Evolutionary conservation across 1,284 basidiomycete species (phyloP).

Genomic region (Blastosporella zonata): DNA sequence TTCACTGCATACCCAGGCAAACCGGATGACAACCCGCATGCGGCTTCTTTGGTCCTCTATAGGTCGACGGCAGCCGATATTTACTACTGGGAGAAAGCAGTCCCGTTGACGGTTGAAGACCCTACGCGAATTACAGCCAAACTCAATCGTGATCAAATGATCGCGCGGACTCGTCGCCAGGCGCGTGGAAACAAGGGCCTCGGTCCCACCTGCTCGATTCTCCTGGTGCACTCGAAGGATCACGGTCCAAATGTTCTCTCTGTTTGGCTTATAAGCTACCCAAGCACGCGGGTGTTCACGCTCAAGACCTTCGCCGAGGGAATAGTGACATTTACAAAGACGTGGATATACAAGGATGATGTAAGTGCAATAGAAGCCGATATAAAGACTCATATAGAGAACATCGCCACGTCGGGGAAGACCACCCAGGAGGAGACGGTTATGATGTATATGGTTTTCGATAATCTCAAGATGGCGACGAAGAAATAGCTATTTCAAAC

Average conservation of each 20-base stretch:
- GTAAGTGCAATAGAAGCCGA: too few species aligned
- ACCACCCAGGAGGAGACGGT: too few species aligned
- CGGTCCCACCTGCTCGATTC: not conserved
- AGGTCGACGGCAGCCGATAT: too few species aligned
- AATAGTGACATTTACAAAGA: not conserved
- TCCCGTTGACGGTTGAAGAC: not conserved
- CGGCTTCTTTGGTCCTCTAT: too few species aligned
- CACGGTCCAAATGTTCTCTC: not conserved
- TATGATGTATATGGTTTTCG: too few species aligned
- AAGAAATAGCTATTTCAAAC: too few species aligned
- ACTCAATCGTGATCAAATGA: not conserved
- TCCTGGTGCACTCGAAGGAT: not conserved
- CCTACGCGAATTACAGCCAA: not conserved
- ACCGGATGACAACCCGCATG: too few species aligned
- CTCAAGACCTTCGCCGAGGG: not conserved
- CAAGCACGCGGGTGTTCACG: not conserved
- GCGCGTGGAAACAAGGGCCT: not conserved
- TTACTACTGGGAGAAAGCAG: too few species aligned
- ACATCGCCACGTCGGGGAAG: too few species aligned
- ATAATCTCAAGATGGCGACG: too few species aligned
- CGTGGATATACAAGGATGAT: constrained; percentile 2
- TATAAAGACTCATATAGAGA: too few species aligned
- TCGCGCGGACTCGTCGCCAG: not conserved
- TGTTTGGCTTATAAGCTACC: not conserved
- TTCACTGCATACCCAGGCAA: too few species aligned